Base-by-base conservation (phyloP, 306 rosid genomes). In the Inga leiocalycina region DNA sequence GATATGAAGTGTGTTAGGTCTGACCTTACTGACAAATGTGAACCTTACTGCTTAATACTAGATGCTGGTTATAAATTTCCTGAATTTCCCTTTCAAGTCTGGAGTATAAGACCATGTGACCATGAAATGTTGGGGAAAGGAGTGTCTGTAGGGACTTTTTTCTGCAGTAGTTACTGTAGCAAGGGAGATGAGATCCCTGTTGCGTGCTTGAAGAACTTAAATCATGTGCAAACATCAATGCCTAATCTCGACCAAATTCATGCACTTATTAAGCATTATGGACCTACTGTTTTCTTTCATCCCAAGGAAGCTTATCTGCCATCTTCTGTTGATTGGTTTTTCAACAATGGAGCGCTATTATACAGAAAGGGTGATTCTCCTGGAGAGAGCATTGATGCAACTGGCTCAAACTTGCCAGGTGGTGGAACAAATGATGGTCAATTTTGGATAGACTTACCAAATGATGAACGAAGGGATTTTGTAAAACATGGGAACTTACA, bases 241-340 rank as follows among this genome's bases (percentile, higher is more conserved):
- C 98, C 99, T 32, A 81, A 82, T 76, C 86, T 89, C 43, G 57
- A 87, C 79, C 99, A 95, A 85, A 89, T 93, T 78, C 92, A 90
- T 78, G 91, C 96, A 64, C 93, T 95, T 39, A 91, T 95, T 81
- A 66, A 88, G 85, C 98, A 93, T 76, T 95, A 92, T 80, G 99
- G 98, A 51, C 98, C 99, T 72, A 91, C 94, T 24, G 82, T 95
- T 56, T 92, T 91, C 87, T 93, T 93, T 83, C 99, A 96, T 80
- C 98, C 97, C 2, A 77, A 88, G 35, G 99, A 96, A 85, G 62
- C 79, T 81, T 96, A 89, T 89, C 88, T 96, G 88, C 99, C 99
- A 56, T 93, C 98, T 88, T 92, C 98, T 37, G 93, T 96, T 81
- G 80, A 90, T n/a, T 96, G 99, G 99, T 91, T 96, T 79, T 96